Base-by-base conservation (phyloP, 768 basidiomycete species). In the Neoboletus subvelutipes region DNA sequence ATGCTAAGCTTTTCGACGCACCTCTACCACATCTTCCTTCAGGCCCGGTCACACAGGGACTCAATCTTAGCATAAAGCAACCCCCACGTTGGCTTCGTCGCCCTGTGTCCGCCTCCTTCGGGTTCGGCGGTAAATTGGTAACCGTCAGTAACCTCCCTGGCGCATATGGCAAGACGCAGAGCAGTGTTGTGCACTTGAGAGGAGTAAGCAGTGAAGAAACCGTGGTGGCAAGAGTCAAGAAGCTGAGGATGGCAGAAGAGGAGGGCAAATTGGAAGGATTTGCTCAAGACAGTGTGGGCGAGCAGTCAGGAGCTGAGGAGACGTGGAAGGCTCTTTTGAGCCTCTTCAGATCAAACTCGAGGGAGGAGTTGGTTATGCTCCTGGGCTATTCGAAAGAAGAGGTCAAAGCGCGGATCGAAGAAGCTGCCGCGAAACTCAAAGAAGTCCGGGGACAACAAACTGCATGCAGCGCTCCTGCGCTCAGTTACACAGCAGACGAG, bases 1-100 rank as follows among this genome's bases (percentile, higher is more conserved):
- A 86, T 20, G 83, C 84, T 9, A 89, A 93, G 61, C 78, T 97
- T 24, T 98, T 97, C 66, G 90, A 92, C 57, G 77, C 79, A 4
- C 81, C 82, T 28, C 48, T 68, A 13, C 62, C 60, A 1, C 17
- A 77, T 78, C 52, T 83, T 79, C 71, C 71, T 79, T 37, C 78
- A 76, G 49, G 79, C 77, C 47, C 77, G 71, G 17, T 79, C 76
- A 63, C 79, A 76, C 59, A 75, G 11, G 65, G 63, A n/a, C 55
- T 67, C 68, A 90, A 86, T 0, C 77, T 96, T 18, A 92, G 94
- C 0, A 83, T 98, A 60, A 90, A 90, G 68, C 92, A 95, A 65
- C 90, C 94, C n/a, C 96, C 96, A 1, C 95, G 93, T 66, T 98
- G 96, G 97, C 82, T 98, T 15, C 86, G 90, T 36, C 83, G 95